Conservation (phyloP, 208 protist species). For the Trichomonas vaginalis region DNA sequence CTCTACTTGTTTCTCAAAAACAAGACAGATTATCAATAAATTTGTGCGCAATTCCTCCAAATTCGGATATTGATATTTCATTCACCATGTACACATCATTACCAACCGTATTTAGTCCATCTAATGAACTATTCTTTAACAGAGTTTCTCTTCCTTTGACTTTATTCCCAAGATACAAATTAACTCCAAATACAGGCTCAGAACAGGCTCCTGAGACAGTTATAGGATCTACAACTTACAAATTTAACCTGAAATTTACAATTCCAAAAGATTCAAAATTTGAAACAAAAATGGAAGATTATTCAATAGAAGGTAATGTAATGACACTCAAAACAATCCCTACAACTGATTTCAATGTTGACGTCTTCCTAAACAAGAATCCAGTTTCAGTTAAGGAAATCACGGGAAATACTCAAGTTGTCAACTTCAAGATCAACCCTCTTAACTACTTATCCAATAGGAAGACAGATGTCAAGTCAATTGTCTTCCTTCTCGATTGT, state of each 20-base stretch:
- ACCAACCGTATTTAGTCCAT: not conserved
- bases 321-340: not conserved
- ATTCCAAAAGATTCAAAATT: not conserved
- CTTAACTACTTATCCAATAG: not conserved
- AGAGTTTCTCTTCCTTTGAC: not conserved
- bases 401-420: not conserved
- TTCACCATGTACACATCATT: not conserved
- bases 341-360: not conserved
- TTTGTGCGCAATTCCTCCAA: not conserved
- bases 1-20: not conserved
- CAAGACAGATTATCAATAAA: not conserved
- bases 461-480: not conserved
- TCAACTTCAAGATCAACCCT: not conserved
- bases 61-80: not conserved
- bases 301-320: not conserved
- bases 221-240: not conserved
- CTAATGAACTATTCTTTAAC: not conserved
- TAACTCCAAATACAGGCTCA: not conserved
- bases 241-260: not conserved
- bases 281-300: not conserved
- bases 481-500: slow-evolving; percentile 42
- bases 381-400: not conserved
- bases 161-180: not conserved
- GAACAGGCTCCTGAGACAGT: not conserved
- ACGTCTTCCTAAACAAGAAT: not conserved